These are phyloP conservation scores for Penicillium pancosmium DNA, from an alignment of 495 filamentous ascomycete genomes.

Conservation along the genomic window DNA sequence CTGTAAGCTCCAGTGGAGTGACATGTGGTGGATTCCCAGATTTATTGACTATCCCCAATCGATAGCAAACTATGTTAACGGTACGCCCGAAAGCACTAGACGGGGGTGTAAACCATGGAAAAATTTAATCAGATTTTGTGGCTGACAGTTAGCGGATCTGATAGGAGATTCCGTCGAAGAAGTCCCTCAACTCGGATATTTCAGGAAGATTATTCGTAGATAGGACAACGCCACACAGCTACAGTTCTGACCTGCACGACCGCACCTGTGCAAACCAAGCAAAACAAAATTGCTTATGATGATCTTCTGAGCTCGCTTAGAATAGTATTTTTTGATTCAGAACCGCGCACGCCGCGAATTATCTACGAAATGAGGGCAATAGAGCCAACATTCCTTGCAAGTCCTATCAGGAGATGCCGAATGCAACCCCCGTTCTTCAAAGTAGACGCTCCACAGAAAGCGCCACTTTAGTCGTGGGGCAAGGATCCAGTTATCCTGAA, in stretches of 20 bases:
- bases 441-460: neutral
- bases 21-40: neutral
- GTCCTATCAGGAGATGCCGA: neutral
- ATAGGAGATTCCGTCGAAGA: constrained; percentile 2
- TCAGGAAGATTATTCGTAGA: neutral
- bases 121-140: constrained; percentile 5
- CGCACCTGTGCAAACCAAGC: neutral
- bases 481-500: neutral
- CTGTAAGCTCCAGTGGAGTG: neutral
- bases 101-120: neutral
- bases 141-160: neutral
- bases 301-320: neutral
- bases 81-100: neutral
- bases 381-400: neutral
- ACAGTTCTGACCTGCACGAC: neutral
- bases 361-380: neutral
- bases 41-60: neutral
- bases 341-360: constrained; percentile 4
- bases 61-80: neutral
- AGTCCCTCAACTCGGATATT: neutral
- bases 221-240: neutral
- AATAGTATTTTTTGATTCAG: neutral
- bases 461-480: neutral
- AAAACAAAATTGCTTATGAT: neutral
- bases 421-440: neutral